These are phyloP conservation scores for Amanita rimosa DNA, from an alignment of 768 basidiomycete species.

Conservation along the genomic window DNA sequence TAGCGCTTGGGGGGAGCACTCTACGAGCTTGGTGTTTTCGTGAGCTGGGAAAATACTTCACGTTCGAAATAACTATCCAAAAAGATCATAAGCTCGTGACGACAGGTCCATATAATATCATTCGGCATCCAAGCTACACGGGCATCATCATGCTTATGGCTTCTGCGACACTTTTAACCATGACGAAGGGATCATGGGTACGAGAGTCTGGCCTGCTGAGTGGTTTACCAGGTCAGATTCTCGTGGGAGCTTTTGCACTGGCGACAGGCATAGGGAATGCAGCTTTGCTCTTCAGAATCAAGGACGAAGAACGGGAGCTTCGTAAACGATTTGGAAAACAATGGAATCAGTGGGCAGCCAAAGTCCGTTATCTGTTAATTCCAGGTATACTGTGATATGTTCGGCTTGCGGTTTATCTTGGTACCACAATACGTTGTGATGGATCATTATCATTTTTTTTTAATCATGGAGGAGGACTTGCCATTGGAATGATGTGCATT, in stretches of 20 bases:
- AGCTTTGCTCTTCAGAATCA: neutral
- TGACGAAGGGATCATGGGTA: conserved; percentile 29
- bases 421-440: no score
- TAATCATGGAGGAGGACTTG: no score
- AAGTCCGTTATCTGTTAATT: conserved; percentile 35
- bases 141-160: conserved; percentile 10
- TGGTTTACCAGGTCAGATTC: conserved; percentile 17
- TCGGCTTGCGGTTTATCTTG: no score
- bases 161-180: conserved; percentile 25
- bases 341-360: conserved; percentile 31
- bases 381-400: conserved; percentile 22
- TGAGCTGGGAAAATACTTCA: conserved; percentile 25
- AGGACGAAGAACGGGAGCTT: conserved; percentile 33
- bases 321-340: conserved; percentile 27
- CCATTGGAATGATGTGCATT: no score
- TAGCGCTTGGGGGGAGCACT: conserved; percentile 16
- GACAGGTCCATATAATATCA: conserved; percentile 19
- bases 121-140: conserved; percentile 23
- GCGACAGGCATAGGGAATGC: no score
- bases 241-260: conserved; percentile 15
- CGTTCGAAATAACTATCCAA: conserved; percentile 23
- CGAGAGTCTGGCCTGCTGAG: conserved; percentile 28
- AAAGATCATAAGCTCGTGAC: conserved; percentile 17
- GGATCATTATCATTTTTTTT: no score
- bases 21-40: conserved; percentile 26